Evolutionary conservation across 2,329 filamentous ascomycete species (phyloP), one percentile per base, ranked within the genome.

Genomic region (Fonsecaea pedrosoi): DNA sequence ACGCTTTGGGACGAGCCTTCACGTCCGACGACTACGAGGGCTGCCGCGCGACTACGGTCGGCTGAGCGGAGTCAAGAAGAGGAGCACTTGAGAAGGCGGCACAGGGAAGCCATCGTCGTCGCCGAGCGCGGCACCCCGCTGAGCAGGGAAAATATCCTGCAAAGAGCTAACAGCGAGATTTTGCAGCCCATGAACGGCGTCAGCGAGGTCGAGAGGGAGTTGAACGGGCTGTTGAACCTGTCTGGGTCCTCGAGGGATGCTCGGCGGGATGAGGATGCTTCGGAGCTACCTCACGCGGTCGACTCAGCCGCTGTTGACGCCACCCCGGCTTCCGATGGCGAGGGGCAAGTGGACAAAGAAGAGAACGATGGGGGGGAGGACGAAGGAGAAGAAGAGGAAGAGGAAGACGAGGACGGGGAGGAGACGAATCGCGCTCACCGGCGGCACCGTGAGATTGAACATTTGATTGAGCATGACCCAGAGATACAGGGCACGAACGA

Each of bases 91-190:
- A 83, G 92, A 67, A 85, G 93, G 70, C 85, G 92, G 58, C 86
- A 94, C 74, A 85, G 93, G 71, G 92, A 97, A 80, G 93, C 92
- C 4, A 94, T 97, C 86, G 93, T 97, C 21, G 82, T 97, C 64
- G 94, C 93, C 74, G 92, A 96, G 74, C 91, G 92, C n/a, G 92
- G 87, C 25, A 85, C 89, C 37, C 90, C 91, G 1, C 77, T 96
- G 54, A 88, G 86, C 3, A 86, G 88, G 69, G 87, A 87, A 54
- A 91, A 96, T 75, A 96, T 97, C 40, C 92, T 94, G 61, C 89
- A 95, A 77, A 81, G 71, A 0, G 86, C 68, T 18, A 64, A 71
- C 50, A 71, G 69, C 58, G 61, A 57, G 62, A 50, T 62, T 37
- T 37, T 69, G 12, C 65, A 60, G 42, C 69, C 67, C 15, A 69